Evolutionary conservation across 306 rosid genomes (phyloP).

Genomic region (Fragaria nilgerrensis): DNA sequence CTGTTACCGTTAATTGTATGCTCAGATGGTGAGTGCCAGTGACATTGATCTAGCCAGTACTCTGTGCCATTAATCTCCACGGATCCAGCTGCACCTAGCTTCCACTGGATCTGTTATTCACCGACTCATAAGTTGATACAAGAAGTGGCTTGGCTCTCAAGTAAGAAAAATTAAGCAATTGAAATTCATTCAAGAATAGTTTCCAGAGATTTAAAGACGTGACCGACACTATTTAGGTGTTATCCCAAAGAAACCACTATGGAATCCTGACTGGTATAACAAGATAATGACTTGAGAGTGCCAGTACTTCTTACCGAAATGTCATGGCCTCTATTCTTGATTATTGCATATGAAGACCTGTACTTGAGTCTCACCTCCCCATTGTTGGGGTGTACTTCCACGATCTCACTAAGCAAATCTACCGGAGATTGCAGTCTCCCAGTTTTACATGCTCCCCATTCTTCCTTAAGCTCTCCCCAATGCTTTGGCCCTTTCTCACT

Average conservation of each 20-base stretch:
- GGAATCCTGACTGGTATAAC: not conserved
- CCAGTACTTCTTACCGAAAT: slow-evolving; percentile 23
- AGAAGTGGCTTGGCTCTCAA: not conserved
- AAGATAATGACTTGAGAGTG: not conserved
- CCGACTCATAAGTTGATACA: not conserved
- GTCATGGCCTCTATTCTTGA: slow-evolving; percentile 33
- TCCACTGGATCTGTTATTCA: slow-evolving; percentile 33
- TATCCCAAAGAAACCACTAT: not conserved
- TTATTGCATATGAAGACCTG: slow-evolving; percentile 28
- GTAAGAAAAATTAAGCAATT: not conserved
- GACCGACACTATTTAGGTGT: not conserved
- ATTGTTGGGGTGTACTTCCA: not conserved
- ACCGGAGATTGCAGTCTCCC: slow-evolving; percentile 39
- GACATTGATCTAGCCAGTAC: slow-evolving; percentile 29
- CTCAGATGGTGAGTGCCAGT: slow-evolving; percentile 54
- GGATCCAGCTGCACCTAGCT: slow-evolving; percentile 35
- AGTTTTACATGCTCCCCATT: slow-evolving; percentile 34
- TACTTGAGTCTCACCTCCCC: slow-evolving; percentile 7
- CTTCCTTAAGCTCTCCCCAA: slow-evolving; percentile 42
- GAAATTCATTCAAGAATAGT: not conserved
- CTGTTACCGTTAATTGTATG: slow-evolving; percentile 34
- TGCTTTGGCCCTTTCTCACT: slow-evolving; percentile 32
- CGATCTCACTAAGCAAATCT: slow-evolving; percentile 1
- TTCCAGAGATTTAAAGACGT: no score
- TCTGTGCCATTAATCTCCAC: slow-evolving; percentile 26